phyloP scores from a whole-genome alignment of 129 eudicot genomes.

The Helianthus tuberosus region DNA sequence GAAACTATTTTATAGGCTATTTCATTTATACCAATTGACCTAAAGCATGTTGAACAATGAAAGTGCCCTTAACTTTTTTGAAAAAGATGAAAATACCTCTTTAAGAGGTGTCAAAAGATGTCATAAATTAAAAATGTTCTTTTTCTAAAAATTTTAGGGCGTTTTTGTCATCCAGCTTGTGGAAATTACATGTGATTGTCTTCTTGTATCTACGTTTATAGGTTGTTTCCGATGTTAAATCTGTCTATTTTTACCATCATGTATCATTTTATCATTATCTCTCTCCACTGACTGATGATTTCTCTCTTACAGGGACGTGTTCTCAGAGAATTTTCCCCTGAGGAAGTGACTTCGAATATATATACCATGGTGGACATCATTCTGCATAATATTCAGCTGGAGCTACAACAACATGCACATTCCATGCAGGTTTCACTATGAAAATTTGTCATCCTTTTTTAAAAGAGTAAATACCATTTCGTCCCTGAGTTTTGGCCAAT shows the following conservation, averaged over 20 bases:
- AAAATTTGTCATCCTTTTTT: conserved; percentile 29
- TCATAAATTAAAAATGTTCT: neutral
- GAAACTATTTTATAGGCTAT: neutral
- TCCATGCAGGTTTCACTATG: conserved; percentile 61
- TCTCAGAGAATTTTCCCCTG: conserved; percentile 92
- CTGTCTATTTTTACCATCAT: neutral
- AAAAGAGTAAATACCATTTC: too few relatives aligned
- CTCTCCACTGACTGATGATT: conserved; percentile 10
- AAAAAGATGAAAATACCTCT: neutral
- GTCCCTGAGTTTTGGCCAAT: too few relatives aligned
- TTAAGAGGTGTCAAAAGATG: neutral
- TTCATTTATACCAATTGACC: neutral
- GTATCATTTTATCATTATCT: conserved; percentile 2
- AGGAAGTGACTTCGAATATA: conserved; percentile 88
- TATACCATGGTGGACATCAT: conserved; percentile 93
- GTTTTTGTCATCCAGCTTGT: neutral
- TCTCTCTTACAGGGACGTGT: conserved; percentile 70
- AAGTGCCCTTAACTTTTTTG: neutral
- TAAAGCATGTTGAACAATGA: neutral
- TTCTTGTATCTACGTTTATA: too few relatives aligned
- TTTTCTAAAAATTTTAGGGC: neutral
- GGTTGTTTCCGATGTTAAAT: too few relatives aligned
- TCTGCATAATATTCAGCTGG: conserved; percentile 81
- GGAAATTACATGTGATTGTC: too few relatives aligned
- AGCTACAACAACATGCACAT: conserved; percentile 84